Conservation (phyloP, 371 early-diverging fungal genomes). For the Mortierella sp. region DNA sequence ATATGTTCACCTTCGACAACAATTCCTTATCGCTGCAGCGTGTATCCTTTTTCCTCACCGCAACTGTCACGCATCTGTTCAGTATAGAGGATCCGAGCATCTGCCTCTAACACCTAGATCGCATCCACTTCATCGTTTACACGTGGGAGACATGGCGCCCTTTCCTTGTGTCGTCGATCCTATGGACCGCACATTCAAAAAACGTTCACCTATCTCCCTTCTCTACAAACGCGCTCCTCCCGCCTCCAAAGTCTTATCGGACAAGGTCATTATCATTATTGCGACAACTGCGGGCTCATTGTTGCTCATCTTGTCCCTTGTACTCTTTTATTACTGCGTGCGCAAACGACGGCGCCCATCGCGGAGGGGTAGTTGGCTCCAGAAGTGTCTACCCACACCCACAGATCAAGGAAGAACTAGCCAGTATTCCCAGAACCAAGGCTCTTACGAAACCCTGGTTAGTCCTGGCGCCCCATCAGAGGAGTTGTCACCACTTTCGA, state of each 20-base stretch:
- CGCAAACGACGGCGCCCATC: constrained; percentile 44
- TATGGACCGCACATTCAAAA: constrained; percentile 37
- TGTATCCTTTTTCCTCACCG: not conserved
- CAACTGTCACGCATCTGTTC: not conserved
- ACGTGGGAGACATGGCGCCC: constrained; percentile 22
- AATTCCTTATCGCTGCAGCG: too few species aligned
- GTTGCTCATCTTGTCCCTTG: constrained; percentile 22
- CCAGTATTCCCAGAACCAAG: constrained; percentile 34
- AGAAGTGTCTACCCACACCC: constrained; percentile 44
- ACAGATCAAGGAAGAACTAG: constrained; percentile 50
- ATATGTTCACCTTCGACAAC: constrained; percentile 2
- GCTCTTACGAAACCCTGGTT: constrained; percentile 27
- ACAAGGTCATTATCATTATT: constrained; percentile 15
- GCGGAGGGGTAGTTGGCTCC: constrained; percentile 38
- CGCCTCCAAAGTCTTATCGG: constrained; percentile 10
- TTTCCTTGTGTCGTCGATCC: constrained; percentile 27
- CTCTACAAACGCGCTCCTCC: constrained; percentile 34
- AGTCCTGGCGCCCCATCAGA: constrained; percentile 1
- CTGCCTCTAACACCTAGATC: too few species aligned
- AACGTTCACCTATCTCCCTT: not conserved
- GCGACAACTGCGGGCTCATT: constrained; percentile 26
- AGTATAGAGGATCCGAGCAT: not conserved
- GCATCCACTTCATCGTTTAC: not conserved
- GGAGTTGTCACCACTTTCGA: constrained; percentile 21
- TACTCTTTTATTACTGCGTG: constrained; percentile 37